Base-by-base conservation (phyloP, 257 asterid species). In the Solanum dulcamara region DNA sequence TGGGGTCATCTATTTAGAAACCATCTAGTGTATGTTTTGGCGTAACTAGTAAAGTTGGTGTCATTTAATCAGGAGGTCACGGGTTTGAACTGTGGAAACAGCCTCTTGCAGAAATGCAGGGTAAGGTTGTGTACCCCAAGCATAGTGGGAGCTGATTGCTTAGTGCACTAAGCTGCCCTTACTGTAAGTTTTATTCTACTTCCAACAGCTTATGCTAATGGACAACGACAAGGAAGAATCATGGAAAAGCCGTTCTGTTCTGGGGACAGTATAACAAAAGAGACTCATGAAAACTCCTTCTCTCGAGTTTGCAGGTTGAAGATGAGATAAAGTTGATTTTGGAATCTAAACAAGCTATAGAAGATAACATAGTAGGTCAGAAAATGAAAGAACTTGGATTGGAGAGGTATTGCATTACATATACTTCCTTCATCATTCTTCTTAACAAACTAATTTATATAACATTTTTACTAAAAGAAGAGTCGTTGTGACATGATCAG, bases 191-290 rank as follows among this genome's bases (percentile, higher is more conserved):
- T 59, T 37, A 35, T 68, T 59, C 14, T 59, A 37, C 22, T 68
- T 28, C 30, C 81, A 55, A 81, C 97, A 96, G 99, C 99, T 85
- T 96, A 96, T 87, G 98, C 94, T 44, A 96, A 96, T 81, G 99
- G 98, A 68, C 92, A 91, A 86, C 86, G 97, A 89, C 93, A 94
- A 88, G 99, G 99, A 75, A 91, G 89, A 81, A 87, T 95, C 42
- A 92, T 91, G 94, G 99, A 96, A 62, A 94, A 92, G 88, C 92
- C 97, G 1, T 95, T 96, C 90, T 37, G 88, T 89, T 72, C 75
- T 32, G 98, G 97, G 15, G 93, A 95, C 79, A 93, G 95, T 83
- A 90, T 92, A 87, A 92, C 96, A 42, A 88, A 89, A 24, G 98
- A 90, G 89, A 87, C 71, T 46, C 80, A 91, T 50, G 84, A 86